Base-by-base conservation (phyloP, 441 rosid genomes). In the Populus trichocarpa region DNA sequence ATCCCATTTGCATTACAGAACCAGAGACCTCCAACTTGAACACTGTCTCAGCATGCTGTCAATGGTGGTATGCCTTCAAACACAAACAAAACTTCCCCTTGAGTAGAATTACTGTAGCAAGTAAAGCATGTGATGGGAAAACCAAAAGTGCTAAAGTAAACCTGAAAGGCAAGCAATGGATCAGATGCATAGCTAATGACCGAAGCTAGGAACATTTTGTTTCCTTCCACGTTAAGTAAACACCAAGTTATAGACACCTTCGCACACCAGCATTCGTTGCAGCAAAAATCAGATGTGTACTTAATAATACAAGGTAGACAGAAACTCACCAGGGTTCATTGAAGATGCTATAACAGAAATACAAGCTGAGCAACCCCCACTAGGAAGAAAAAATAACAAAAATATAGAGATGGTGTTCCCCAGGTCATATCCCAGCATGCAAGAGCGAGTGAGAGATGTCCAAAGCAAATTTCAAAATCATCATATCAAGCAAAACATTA, bases 151-250 rank as follows among this genome's bases (percentile, higher is more conserved):
- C 63, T 38, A 70, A 77, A 85, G 83, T 50, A 84, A 81, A 78
- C 84, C 84, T 69, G 63, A 16, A n/a, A 72, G 65, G 53, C 82
- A 86, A 84, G 91, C 71, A 81, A 85, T 33, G 89, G 75, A 85
- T 82, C 50, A 38, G 81, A 85, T 83, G 46, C 86, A 77, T 72
- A 23, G 68, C 83, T 76, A 66, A 74, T 67, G 40, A 50, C 75
- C 69, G 20, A 85, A 83, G 85, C 28, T 12, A 82, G 57, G 79
- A 75, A 75, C 65, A 69, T 14, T 20, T 32, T 30, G 26, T 28
- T 68, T 79, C 8, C 20, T 30, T 71, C 65, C 20, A 77, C 6
- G 11, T 46, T 32, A 16, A 33, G 69, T 32, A 36, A 72, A 9
- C 4, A 6, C 42, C 1, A 32, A 12, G 57, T 57, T 8, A 10